Evolutionary conservation across 2,329 filamentous ascomycete genomes (phyloP), one percentile per base, ranked within the genome.

Genomic region (Alternaria sp.): DNA sequence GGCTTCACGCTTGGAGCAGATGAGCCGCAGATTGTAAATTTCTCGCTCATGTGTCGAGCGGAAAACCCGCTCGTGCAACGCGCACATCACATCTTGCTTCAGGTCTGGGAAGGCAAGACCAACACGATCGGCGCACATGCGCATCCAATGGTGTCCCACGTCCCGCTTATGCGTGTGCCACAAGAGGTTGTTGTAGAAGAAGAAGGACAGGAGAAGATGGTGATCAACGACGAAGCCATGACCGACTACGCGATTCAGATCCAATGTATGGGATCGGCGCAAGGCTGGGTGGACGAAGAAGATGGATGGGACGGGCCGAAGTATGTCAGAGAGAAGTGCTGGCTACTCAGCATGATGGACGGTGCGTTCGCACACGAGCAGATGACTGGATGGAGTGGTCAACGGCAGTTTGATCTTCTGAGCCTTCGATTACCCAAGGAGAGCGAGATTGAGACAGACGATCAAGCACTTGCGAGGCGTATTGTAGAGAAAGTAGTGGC

Each of bases 181-280:
- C 54, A 63, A 11, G 70, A 72, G 19, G 68, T 73, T 13, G 57
- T 60, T 13, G 59, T 71, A 4, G 1, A 73, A 83, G 55, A 79
- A 82, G 71, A 79, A 65, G 79, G 66, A 54, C 28, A 52, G 19
- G 49, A 25, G 19, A 76, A 64, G 12, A 79, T 77, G 69, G 75
- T 72, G 4, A 70, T 80, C 4, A 81, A 84, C 12, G 79, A 79
- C 40, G 78, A 72, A 57, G 78, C 84, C 65, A 78, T 88, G 69
- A 84, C 83, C 3, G 86, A 89, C 68, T 89, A 88, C 65, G 86
- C 87, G 59, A 83, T 85, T 44, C 86, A 89, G 64, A 86, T 85
- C 4, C 86, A 87, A 63, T 84, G 80, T 4, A 81, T 87, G 65
- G 81, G 80, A 7, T 76, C 85, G 74, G 86, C 84, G 1, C 83